These are phyloP conservation scores for Filobasidium wieringae DNA, from an alignment of 768 basidiomycete genomes.

Conservation along the genomic window DNA sequence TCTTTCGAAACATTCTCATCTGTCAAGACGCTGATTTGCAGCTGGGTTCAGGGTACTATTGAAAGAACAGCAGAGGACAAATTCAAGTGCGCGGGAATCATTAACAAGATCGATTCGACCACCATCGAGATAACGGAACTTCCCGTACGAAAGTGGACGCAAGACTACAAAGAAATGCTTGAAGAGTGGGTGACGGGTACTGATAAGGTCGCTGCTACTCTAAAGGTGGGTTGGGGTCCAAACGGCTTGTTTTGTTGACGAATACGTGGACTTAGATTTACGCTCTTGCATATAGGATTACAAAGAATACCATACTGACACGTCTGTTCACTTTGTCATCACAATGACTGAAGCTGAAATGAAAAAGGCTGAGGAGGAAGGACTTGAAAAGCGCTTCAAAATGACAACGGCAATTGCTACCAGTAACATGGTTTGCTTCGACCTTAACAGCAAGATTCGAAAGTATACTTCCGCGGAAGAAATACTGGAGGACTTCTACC, in stretches of 20 bases:
- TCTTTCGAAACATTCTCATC: not conserved
- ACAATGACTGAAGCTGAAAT: constrained; percentile 68
- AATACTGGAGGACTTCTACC: constrained; percentile 86
- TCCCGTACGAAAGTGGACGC: constrained; percentile 91
- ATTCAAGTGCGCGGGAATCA: constrained; percentile 62
- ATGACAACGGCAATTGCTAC: constrained; percentile 71
- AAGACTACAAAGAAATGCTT: constrained; percentile 78
- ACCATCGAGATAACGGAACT: constrained; percentile 91
- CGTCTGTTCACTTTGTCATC: constrained; percentile 77
- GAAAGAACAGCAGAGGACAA: constrained; percentile 59
- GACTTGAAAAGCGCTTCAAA: constrained; percentile 83
- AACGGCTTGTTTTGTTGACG: not conserved
- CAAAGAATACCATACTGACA: constrained; percentile 89
- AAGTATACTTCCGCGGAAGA: constrained; percentile 82
- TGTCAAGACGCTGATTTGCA: not conserved
- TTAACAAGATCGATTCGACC: constrained; percentile 65
- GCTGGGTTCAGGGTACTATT: constrained; percentile 55
- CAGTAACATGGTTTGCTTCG: constrained; percentile 97
- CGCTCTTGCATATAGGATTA: constrained; percentile 57
- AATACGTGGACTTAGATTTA: not conserved
- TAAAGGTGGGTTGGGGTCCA: constrained; percentile 51
- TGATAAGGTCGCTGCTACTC: constrained; percentile 61
- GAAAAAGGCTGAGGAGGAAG: constrained; percentile 77
- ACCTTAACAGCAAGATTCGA: constrained; percentile 88
- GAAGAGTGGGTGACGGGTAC: constrained; percentile 68